A percentile compares a stretch with the other conserved stretches of the same genome.
Conservation (phyloP, 2,329 filamentous ascomycete genomes). For the Exophiala lecanii-corni region DNA sequence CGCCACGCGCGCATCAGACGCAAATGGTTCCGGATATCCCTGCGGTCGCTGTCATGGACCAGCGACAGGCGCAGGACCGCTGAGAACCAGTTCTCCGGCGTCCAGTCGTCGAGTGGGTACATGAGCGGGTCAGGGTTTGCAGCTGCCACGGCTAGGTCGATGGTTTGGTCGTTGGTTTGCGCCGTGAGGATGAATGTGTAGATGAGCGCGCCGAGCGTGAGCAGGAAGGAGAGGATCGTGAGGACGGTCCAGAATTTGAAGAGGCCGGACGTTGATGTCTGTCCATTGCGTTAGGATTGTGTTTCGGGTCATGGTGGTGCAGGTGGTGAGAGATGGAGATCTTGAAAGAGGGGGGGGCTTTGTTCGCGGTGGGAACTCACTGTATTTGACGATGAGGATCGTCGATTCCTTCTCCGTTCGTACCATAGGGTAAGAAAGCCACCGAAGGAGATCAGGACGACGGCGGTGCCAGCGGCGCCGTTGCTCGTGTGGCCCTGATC, state of each 20-base stretch:
- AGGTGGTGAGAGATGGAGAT: background rate
- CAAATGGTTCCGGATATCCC: slow-evolving; percentile 17
- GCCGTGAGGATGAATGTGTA: slow-evolving; percentile 23
- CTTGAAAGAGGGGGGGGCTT: background rate
- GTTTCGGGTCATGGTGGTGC: too few relatives aligned
- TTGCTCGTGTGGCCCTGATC: slow-evolving; percentile 27
- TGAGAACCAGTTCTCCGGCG: slow-evolving; percentile 27
- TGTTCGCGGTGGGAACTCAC: slow-evolving; percentile 9
- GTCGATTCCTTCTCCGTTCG: slow-evolving; percentile 12
- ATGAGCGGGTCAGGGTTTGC: slow-evolving; percentile 32
- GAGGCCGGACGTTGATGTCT: too few relatives aligned
- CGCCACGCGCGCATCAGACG: slow-evolving; percentile 23
- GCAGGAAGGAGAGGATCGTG: slow-evolving; percentile 18
- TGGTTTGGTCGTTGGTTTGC: slow-evolving; percentile 19
- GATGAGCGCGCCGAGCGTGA: slow-evolving; percentile 24
- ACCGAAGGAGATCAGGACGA: slow-evolving; percentile 21
- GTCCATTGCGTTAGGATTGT: too few relatives aligned
- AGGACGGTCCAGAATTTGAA: slow-evolving; percentile 22
- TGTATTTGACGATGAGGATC: too few relatives aligned
- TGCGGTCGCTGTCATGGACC: slow-evolving; percentile 16
- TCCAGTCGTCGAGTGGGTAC: slow-evolving; percentile 27
- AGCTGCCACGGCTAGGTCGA: slow-evolving; percentile 25
- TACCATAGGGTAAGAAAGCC: slow-evolving; percentile 22
- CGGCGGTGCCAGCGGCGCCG: slow-evolving; percentile 25
- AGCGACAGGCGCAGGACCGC: slow-evolving; percentile 22